Evolutionary conservation across 352 stramenopile genomes (phyloP).

Genomic region (Aphanomyces astaci): DNA sequence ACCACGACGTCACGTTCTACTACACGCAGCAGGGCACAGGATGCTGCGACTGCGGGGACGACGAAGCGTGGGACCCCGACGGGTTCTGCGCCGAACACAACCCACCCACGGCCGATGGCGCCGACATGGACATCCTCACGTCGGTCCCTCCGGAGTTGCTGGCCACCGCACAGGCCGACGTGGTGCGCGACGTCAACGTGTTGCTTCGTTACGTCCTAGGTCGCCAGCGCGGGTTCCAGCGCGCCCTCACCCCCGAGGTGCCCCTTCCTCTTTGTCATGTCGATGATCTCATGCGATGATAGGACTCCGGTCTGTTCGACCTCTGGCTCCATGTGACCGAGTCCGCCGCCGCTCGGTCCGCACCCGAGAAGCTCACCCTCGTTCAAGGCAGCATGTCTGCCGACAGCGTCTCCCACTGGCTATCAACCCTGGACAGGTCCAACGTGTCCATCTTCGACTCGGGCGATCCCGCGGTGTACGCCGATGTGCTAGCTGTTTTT

Average conservation of each 20-base stretch:
- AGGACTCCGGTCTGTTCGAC: neutral
- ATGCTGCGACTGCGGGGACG: constrained; percentile 97
- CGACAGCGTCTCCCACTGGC: constrained; percentile 2
- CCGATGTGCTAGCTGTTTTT: neutral
- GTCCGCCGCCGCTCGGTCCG: neutral
- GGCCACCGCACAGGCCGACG: neutral
- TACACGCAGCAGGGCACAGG: constrained; percentile 90
- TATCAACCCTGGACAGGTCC: neutral
- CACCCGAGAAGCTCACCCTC: constrained; percentile 10
- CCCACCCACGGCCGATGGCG: constrained; percentile 15
- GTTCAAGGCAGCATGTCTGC: constrained; percentile 17
- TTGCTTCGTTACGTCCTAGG: neutral
- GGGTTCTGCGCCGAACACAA: constrained; percentile 95
- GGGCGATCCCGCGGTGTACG: neutral
- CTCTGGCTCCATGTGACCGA: constrained; percentile 24
- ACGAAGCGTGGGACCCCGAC: constrained; percentile 90
- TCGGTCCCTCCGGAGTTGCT: constrained; percentile 8
- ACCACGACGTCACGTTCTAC: constrained; percentile 92
- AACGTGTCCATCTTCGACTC: constrained; percentile 2
- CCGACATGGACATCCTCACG: constrained; percentile 18
- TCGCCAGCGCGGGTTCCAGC: neutral
- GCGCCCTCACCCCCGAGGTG: neutral
- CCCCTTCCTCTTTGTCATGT: constrained; percentile 1
- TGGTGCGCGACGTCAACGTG: neutral
- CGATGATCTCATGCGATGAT: neutral